Evolutionary conservation across 306 rosid genomes (phyloP).

Genomic region (Urtica urens): DNA sequence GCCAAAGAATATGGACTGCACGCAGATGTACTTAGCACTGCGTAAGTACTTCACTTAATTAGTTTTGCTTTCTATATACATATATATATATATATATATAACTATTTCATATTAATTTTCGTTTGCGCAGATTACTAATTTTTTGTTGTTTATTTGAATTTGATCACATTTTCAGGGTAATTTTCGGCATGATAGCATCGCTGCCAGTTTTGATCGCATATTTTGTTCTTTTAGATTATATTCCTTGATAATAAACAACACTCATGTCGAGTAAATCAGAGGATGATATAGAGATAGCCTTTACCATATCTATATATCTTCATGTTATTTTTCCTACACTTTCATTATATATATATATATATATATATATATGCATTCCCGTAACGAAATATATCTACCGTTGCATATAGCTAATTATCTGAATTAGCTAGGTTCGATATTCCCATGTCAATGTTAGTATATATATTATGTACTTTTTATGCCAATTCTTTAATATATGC

Average conservation of each 20-base stretch:
- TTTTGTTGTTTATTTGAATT: background rate
- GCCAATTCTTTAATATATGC: no score
- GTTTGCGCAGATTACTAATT: background rate
- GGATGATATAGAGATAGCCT: background rate
- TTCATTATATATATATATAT: no score
- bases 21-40: slow-evolving; percentile 83
- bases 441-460: background rate
- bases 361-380: no score
- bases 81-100: background rate
- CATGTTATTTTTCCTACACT: background rate
- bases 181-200: slow-evolving; percentile 69
- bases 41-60: slow-evolving; percentile 39
- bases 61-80: background rate
- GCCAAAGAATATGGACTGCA: slow-evolving; percentile 87
- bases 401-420: no score
- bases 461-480: background rate
- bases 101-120: background rate
- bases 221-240: slow-evolving; percentile 52
- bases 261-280: background rate
- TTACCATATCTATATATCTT: background rate
- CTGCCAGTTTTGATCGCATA: slow-evolving; percentile 64
- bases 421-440: background rate
- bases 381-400: no score
- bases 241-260: slow-evolving; percentile 9
- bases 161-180: slow-evolving; percentile 48